Percentiles rank a stretch among this genome's conserved stretches.
phyloP scores from a whole-genome alignment of 208 protist species.

The Leishmania mexicana region DNA sequence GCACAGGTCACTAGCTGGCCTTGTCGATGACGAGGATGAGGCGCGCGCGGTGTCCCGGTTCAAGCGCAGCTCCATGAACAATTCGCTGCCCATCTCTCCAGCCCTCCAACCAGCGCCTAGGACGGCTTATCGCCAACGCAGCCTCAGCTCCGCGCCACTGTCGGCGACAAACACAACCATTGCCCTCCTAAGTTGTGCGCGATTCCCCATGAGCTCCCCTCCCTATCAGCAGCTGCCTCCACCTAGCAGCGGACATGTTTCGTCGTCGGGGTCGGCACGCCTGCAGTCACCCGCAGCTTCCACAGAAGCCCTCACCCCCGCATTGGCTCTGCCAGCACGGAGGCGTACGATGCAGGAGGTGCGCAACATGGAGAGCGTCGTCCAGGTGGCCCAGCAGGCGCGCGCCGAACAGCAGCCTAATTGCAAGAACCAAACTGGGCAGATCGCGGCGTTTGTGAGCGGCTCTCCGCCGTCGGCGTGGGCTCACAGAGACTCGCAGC shows the following conservation, averaged over 20 bases:
- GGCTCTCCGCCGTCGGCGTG: background rate
- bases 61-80: conserved; percentile 7
- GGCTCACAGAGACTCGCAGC: background rate
- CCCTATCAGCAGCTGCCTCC: background rate
- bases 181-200: background rate
- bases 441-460: background rate
- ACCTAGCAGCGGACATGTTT: background rate
- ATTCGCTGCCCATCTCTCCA: conserved; percentile 8
- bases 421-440: background rate
- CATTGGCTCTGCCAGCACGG: background rate
- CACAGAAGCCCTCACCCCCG: background rate
- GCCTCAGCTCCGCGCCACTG: conserved; percentile 1
- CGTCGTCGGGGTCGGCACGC: conserved; percentile 3
- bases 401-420: conserved; percentile 4
- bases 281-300: background rate
- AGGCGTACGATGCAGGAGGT: conserved; percentile 25
- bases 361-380: conserved; percentile 18
- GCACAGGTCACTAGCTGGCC: background rate
- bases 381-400: conserved; percentile 19
- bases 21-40: conserved; percentile 6
- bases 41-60: background rate
- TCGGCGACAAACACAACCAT: background rate
- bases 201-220: background rate
- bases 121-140: background rate
- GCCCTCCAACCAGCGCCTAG: background rate